These are phyloP conservation scores for Aspergillus bridgeri DNA, from an alignment of 495 filamentous ascomycete genomes.

Conservation along the genomic window DNA sequence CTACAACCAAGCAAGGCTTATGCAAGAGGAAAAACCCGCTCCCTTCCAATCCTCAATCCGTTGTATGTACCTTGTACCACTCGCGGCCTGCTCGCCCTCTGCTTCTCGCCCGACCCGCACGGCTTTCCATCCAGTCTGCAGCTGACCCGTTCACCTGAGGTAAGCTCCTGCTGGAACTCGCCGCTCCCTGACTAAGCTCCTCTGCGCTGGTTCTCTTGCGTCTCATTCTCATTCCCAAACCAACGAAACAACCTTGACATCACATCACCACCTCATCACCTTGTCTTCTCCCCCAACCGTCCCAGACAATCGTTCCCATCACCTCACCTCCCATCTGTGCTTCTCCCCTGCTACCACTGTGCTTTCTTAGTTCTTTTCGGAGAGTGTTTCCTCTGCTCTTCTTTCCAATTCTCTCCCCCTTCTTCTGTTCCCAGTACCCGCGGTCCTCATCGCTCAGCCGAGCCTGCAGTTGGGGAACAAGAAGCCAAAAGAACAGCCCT, in stretches of 20 bases:
- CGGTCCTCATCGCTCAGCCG: conserved; percentile 30
- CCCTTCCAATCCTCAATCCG: no score
- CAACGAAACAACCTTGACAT: conserved; percentile 40
- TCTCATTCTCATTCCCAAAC: conserved; percentile 24
- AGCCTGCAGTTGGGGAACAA: conserved; percentile 27
- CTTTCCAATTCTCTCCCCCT: conserved; percentile 23
- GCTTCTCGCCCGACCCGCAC: not conserved
- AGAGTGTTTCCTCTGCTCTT: not conserved
- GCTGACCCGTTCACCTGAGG: conserved; percentile 16
- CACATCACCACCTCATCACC: conserved; percentile 46
- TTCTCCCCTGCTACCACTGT: not conserved
- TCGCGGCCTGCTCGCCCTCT: not conserved
- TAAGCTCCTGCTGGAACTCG: conserved; percentile 26
- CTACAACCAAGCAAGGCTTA: no score
- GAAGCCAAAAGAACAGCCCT: not conserved
- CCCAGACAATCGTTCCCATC: conserved; percentile 13
- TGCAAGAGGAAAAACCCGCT: no score
- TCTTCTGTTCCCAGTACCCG: conserved; percentile 27
- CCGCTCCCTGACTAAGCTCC: conserved; percentile 39
- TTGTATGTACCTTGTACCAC: not conserved
- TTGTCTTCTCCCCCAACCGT: conserved; percentile 22
- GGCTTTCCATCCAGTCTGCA: conserved; percentile 7
- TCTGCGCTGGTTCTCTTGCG: conserved; percentile 33
- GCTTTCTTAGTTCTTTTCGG: not conserved
- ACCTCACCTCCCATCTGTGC: not conserved